A percentile compares a stretch with the other conserved stretches of the same genome.
phyloP scores from a whole-genome alignment of 805 yeast genomes.

The Saccharomycopsis vini region DNA sequence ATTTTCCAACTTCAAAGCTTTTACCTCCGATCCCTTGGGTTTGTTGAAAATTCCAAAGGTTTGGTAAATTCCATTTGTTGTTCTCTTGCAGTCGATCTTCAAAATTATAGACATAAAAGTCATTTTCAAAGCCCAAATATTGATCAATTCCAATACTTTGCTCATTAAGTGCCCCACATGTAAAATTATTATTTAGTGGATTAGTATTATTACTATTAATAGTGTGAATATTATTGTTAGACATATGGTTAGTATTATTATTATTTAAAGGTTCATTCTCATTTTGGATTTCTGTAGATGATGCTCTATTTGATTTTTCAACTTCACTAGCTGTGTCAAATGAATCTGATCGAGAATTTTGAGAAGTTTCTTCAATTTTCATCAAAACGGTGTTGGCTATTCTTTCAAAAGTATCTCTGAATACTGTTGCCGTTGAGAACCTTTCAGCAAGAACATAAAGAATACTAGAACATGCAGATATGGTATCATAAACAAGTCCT shows the following conservation, averaged over 20 bases:
- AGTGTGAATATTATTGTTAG: not conserved
- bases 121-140: constrained; percentile 12
- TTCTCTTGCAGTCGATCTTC: no score
- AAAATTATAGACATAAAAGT: not conserved
- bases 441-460: constrained; percentile 26
- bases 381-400: constrained; percentile 20
- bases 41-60: not conserved
- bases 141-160: constrained; percentile 20
- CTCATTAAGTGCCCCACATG: constrained; percentile 12
- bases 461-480: constrained; percentile 25
- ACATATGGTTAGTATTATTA: not conserved
- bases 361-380: not conserved
- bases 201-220: not conserved
- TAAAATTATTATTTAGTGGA: not conserved
- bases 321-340: no score
- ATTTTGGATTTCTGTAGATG: no score
- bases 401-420: constrained; percentile 26
- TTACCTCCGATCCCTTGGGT: not conserved
- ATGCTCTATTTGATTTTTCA: no score
- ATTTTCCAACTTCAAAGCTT: constrained; percentile 1
- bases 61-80: constrained; percentile 8
- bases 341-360: no score
- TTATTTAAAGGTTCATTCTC: not conserved
- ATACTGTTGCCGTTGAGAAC: constrained; percentile 23
- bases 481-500: constrained; percentile 25